These are phyloP conservation scores for Solanum bulbocastanum DNA, from an alignment of 257 asterid species.

Conservation along the genomic window DNA sequence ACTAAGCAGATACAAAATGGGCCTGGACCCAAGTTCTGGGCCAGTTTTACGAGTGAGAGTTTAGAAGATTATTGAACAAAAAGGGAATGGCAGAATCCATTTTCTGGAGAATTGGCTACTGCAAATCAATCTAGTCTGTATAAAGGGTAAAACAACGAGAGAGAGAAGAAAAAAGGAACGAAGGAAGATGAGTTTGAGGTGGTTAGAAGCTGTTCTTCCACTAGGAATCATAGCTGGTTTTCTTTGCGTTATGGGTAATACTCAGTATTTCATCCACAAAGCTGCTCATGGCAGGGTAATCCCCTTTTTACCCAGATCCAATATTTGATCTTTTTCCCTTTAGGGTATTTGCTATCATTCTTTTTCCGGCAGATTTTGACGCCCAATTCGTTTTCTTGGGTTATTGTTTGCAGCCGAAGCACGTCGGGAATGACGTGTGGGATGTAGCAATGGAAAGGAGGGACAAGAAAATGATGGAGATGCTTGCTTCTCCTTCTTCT, in stretches of 20 bases:
- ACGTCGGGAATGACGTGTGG: constrained; percentile 81
- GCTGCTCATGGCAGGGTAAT: constrained; percentile 87
- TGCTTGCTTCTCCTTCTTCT: constrained; percentile 40
- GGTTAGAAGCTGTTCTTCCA: constrained; percentile 78
- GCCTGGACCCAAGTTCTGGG: neutral
- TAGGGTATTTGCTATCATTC: neutral
- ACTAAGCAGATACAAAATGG: neutral
- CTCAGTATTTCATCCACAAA: constrained; percentile 78
- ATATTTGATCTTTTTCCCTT: neutral
- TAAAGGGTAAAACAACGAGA: neutral
- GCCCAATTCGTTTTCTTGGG: neutral
- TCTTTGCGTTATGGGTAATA: constrained; percentile 92
- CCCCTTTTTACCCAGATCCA: neutral
- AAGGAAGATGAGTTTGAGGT: constrained; percentile 30
- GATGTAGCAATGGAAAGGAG: constrained; percentile 83
- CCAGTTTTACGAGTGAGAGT: neutral
- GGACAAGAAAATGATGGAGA: constrained; percentile 77
- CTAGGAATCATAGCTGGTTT: constrained; percentile 87
- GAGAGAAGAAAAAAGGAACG: neutral
- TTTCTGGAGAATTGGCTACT: neutral
- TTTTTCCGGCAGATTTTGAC: neutral
- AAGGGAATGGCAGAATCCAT: neutral
- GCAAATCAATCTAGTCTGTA: neutral
- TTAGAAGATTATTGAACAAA: neutral
- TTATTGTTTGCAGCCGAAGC: constrained; percentile 60